phyloP scores from a whole-genome alignment of 768 basidiomycete species.

The Candolleomyces eurysporus region DNA sequence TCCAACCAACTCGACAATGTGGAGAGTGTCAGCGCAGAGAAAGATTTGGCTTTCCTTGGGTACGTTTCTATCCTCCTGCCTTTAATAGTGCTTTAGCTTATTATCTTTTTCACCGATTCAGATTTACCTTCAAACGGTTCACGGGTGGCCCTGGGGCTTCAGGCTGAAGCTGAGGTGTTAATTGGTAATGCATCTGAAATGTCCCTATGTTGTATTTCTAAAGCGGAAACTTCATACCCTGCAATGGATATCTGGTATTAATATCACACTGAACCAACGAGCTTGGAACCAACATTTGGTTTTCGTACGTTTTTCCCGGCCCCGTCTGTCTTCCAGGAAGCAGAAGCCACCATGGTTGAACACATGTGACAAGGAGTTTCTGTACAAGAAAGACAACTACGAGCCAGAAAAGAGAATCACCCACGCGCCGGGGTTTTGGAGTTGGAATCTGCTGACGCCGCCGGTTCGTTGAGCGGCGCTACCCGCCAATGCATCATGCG shows the following conservation, averaged over 20 bases:
- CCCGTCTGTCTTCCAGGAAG: too few relatives aligned
- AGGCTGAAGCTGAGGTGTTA: conserved; percentile 16
- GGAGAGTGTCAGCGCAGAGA: conserved; percentile 62
- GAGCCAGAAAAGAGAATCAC: too few relatives aligned
- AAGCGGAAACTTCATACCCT: conserved; percentile 5
- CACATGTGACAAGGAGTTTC: too few relatives aligned
- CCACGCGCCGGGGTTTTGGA: too few relatives aligned
- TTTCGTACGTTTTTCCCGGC: too few relatives aligned
- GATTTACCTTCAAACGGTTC: conserved; percentile 85
- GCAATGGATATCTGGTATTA: background rate
- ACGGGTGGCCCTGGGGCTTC: conserved; percentile 36
- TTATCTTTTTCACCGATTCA: conserved; percentile 23
- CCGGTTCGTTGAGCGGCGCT: too few relatives aligned
- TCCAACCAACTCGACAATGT: conserved; percentile 58
- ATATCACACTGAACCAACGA: background rate
- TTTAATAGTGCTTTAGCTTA: conserved; percentile 6
- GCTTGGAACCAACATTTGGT: background rate
- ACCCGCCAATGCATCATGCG: too few relatives aligned
- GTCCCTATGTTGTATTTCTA: conserved; percentile 5
- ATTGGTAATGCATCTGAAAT: background rate
- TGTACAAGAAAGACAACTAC: too few relatives aligned
- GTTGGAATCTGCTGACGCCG: too few relatives aligned
- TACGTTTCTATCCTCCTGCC: conserved; percentile 24
- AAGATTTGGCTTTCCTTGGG: conserved; percentile 69
- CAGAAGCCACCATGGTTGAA: too few relatives aligned